Evolutionary conservation across 176 grass and related monocot genomes (phyloP).

Genomic region (Cenchrus americanus): DNA sequence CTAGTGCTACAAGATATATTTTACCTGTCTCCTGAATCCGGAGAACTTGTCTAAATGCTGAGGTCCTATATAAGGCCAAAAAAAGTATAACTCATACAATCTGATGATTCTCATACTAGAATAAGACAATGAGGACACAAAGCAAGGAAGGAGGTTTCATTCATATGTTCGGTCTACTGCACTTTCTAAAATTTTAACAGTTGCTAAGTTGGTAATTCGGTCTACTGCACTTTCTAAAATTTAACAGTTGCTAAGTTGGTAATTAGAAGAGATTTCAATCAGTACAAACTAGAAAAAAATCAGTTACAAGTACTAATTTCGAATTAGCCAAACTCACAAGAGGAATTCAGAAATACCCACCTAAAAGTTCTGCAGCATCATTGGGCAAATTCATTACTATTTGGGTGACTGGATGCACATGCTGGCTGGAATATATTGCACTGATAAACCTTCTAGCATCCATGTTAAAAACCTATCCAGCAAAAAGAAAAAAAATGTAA

Average conservation of each 20-base stretch:
- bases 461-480: constrained; percentile 81
- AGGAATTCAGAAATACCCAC: constrained; percentile 42
- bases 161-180: neutral
- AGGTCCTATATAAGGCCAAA: neutral
- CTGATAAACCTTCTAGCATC: constrained; percentile 88
- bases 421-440: constrained; percentile 68
- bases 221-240: neutral
- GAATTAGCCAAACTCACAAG: neutral
- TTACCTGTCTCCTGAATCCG: neutral
- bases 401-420: constrained; percentile 69
- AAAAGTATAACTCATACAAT: neutral
- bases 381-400: constrained; percentile 98
- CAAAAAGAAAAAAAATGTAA: constrained; percentile 31
- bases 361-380: constrained; percentile 82
- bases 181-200: neutral
- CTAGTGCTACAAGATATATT: neutral
- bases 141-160: neutral
- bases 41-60: neutral
- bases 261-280: constrained; percentile 2
- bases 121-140: neutral
- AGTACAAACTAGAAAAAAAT: neutral
- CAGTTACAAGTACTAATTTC: neutral
- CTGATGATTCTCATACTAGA: neutral
- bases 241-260: neutral
- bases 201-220: too few relatives aligned